Evolutionary conservation across 768 basidiomycete species (phyloP).

Genomic region (Leccinum fibrillosum): DNA sequence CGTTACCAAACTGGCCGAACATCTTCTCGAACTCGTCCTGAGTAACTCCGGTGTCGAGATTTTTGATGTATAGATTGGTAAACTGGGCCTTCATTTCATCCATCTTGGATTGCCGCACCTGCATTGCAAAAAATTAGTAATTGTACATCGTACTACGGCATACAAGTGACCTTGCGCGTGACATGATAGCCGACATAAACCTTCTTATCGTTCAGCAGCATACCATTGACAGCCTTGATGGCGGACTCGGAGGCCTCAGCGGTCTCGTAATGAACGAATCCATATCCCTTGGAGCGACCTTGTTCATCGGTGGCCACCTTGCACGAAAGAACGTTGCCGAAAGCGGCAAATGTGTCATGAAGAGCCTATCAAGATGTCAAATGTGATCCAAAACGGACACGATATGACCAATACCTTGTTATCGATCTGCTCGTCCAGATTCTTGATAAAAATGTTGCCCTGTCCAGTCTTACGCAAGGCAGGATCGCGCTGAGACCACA

Average conservation of each 20-base stretch:
- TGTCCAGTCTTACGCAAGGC: constrained; percentile 98
- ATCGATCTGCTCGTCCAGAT: constrained; percentile 94
- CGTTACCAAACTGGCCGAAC: constrained; percentile 72
- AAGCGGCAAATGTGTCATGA: constrained; percentile 98
- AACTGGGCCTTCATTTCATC: constrained; percentile 97
- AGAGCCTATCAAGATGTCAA: constrained; percentile 62
- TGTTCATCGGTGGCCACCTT: constrained; percentile 97
- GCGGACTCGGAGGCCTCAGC: constrained; percentile 93
- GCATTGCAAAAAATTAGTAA: not conserved
- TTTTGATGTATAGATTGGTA: constrained; percentile 99
- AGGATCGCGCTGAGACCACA: constrained; percentile 99
- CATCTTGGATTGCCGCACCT: constrained; percentile 97
- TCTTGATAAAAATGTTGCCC: constrained; percentile 99
- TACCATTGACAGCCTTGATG: constrained; percentile 98
- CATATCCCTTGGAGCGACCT: constrained; percentile 95
- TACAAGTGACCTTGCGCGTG: constrained; percentile 75
- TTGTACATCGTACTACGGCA: too few species aligned
- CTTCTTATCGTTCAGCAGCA: constrained; percentile 99
- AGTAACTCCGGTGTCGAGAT: constrained; percentile 79
- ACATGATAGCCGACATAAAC: constrained; percentile 98
- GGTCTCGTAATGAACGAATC: constrained; percentile 99
- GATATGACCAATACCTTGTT: constrained; percentile 66
- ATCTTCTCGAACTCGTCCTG: constrained; percentile 85
- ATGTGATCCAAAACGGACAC: not conserved
- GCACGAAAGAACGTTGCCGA: constrained; percentile 98